Conservation (phyloP, 805 yeast species). For the Ogataea dorogensis region DNA sequence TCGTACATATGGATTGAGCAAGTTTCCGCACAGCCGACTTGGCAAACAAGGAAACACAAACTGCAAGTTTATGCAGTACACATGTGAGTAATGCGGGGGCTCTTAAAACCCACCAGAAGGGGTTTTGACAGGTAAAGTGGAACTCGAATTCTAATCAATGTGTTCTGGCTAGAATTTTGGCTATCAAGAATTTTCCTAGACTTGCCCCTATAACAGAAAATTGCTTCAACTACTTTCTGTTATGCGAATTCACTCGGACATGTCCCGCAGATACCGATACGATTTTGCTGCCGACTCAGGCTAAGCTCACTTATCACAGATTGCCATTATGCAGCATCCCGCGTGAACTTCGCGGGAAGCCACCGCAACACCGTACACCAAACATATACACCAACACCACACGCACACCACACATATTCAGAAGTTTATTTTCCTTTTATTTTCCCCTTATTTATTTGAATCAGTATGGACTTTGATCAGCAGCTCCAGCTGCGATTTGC, state of each 20-base stretch:
- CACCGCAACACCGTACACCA: slow-evolving; percentile 1
- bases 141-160: no score
- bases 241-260: not conserved
- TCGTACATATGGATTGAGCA: no score
- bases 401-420: not conserved
- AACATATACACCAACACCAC: not conserved
- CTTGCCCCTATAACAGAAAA: no score
- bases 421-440: slow-evolving; percentile 2
- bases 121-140: not conserved
- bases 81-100: no score
- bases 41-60: no score
- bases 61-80: no score
- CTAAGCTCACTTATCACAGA: not conserved
- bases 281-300: not conserved
- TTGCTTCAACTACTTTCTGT: no score
- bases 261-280: not conserved
- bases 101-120: not conserved
- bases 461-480: slow-evolving; percentile 30
- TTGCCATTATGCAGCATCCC: not conserved
- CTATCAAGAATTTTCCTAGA: not conserved
- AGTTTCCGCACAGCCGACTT: slow-evolving; percentile 1
- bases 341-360: no score
- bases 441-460: not conserved
- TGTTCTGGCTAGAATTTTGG: no score
- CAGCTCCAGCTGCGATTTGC: slow-evolving; percentile 26